Conservation (phyloP, 441 rosid genomes). For the Eutrema salsugineum region DNA sequence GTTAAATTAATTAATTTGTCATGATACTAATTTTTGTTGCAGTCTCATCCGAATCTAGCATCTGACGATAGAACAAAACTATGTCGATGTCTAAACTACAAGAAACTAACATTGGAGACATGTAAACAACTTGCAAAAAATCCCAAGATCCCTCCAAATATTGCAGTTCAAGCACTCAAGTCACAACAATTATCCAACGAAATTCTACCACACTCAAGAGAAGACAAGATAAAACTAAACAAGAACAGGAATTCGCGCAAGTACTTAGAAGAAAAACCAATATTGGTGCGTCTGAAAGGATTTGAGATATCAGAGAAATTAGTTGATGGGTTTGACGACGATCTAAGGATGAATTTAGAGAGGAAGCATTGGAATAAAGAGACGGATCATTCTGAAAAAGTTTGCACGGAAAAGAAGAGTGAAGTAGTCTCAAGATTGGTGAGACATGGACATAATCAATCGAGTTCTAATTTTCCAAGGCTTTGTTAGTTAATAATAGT, state of each 20-base stretch:
- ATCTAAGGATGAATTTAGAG: slow-evolving; percentile 38
- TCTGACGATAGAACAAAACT: slow-evolving; percentile 57
- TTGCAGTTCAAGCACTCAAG: slow-evolving; percentile 62
- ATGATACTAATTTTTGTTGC: slow-evolving; percentile 25
- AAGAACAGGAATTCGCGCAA: slow-evolving; percentile 6
- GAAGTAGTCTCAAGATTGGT: slow-evolving; percentile 52
- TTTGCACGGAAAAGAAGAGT: slow-evolving; percentile 51
- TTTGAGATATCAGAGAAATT: slow-evolving; percentile 27
- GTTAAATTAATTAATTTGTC: background rate
- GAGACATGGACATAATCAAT: slow-evolving; percentile 24
- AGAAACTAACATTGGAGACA: slow-evolving; percentile 61
- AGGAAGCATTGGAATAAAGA: slow-evolving; percentile 14
- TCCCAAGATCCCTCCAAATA: slow-evolving; percentile 70
- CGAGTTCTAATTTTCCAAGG: slow-evolving; percentile 34
- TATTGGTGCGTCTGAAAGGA: slow-evolving; percentile 19
- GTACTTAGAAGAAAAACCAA: slow-evolving; percentile 24
- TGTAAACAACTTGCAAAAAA: slow-evolving; percentile 77
- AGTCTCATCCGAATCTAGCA: slow-evolving; percentile 66
- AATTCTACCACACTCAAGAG: slow-evolving; percentile 10
- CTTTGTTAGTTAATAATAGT: slow-evolving; percentile 35
- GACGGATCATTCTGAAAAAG: slow-evolving; percentile 41
- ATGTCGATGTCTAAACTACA: slow-evolving; percentile 63
- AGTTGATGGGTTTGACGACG: slow-evolving; percentile 26
- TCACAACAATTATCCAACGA: slow-evolving; percentile 40
- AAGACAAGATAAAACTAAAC: slow-evolving; percentile 14